These are phyloP conservation scores for Ceratobasidium papillatum DNA, from an alignment of 1,284 basidiomycete genomes.

Conservation along the genomic window DNA sequence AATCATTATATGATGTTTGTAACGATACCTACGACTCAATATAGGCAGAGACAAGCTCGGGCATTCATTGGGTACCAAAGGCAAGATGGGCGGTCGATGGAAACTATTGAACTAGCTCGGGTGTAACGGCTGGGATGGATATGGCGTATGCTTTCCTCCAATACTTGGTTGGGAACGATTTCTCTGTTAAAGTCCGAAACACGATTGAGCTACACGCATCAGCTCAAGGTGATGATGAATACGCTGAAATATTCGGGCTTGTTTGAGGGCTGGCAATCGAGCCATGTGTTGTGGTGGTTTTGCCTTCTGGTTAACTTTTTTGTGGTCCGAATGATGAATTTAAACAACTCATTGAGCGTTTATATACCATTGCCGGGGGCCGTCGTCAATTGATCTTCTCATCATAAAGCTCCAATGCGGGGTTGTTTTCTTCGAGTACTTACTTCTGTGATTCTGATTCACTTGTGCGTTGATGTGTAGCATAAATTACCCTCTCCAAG, in stretches of 20 bases:
- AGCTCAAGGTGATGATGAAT: slow-evolving; percentile 29
- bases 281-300: neutral
- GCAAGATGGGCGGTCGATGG: slow-evolving; percentile 56
- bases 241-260: slow-evolving; percentile 30
- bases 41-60: slow-evolving; percentile 16
- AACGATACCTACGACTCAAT: neutral
- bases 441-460: no score
- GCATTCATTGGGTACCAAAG: slow-evolving; percentile 51
- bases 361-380: no score
- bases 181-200: slow-evolving; percentile 18
- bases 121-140: slow-evolving; percentile 55
- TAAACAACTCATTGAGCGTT: no score
- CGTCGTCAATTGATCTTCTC: no score
- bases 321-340: neutral
- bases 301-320: neutral
- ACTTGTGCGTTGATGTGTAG: no score
- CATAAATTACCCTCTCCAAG: no score
- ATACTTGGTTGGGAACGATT: slow-evolving; percentile 9
- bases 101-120: slow-evolving; percentile 55
- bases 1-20: neutral
- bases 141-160: slow-evolving; percentile 53
- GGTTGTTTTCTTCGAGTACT: no score
- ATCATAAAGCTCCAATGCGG: no score
- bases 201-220: slow-evolving; percentile 31
- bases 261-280: neutral